These are phyloP conservation scores for Ceratocystis cubensis DNA, from an alignment of 2,329 filamentous ascomycete genomes.

Conservation along the genomic window DNA sequence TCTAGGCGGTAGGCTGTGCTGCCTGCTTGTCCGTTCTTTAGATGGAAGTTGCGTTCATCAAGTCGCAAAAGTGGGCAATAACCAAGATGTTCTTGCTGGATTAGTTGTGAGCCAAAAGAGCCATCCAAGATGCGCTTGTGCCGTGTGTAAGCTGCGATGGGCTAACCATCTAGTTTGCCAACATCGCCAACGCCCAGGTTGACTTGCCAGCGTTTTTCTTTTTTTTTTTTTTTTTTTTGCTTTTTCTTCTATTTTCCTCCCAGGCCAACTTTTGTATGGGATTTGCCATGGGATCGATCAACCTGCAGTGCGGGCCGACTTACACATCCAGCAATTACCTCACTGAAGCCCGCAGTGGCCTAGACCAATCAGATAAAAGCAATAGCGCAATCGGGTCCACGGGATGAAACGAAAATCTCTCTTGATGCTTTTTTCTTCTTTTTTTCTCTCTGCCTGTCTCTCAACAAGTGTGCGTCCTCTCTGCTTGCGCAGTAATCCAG, in stretches of 20 bases:
- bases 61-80: background rate
- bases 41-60: background rate
- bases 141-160: too few relatives aligned
- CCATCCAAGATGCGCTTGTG: background rate
- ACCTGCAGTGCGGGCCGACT: constrained; percentile 2
- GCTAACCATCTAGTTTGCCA: too few relatives aligned
- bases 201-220: background rate
- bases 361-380: background rate
- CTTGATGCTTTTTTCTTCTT: background rate
- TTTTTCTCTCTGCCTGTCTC: background rate
- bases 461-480: background rate
- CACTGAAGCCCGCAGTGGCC: background rate
- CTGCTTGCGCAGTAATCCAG: background rate
- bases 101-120: background rate
- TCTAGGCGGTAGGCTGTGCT: background rate
- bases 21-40: background rate
- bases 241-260: background rate
- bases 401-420: background rate
- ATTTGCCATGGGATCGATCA: constrained; percentile 5
- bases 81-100: background rate
- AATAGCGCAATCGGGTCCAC: background rate
- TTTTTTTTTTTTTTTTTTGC: background rate
- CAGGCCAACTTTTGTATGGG: background rate
- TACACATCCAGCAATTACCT: constrained; percentile 11
- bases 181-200: too few relatives aligned